Percentiles rank a stretch among this genome's conserved stretches.
Conservation (phyloP, 805 yeast species). For the Wickerhamomyces canadensis region DNA sequence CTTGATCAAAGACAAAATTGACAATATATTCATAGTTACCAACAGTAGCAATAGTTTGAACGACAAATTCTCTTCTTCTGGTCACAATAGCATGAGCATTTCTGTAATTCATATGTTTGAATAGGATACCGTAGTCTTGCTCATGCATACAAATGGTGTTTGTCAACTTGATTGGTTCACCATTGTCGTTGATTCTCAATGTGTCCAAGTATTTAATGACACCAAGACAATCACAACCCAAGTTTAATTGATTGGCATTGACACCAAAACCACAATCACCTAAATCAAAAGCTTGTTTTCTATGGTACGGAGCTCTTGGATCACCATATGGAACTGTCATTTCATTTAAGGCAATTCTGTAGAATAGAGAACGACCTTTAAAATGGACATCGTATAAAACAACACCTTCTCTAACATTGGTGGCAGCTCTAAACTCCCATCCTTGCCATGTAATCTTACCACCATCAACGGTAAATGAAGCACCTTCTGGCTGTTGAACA, state of each 20-base stretch:
- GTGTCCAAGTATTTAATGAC: constrained; percentile 70
- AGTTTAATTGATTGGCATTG: constrained; percentile 57
- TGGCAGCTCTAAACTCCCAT: constrained; percentile 71
- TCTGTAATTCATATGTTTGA: constrained; percentile 78
- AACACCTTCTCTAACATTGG: constrained; percentile 75
- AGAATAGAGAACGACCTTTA: constrained; percentile 71
- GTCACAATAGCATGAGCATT: constrained; percentile 59
- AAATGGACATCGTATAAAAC: constrained; percentile 67
- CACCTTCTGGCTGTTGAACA: constrained; percentile 74
- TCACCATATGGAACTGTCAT: constrained; percentile 90
- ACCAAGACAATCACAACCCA: constrained; percentile 84
- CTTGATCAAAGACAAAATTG: constrained; percentile 68
- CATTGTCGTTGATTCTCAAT: constrained; percentile 47
- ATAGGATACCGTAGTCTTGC: constrained; percentile 70
- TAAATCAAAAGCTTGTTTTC: constrained; percentile 83
- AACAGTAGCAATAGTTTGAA: constrained; percentile 79
- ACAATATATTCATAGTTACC: constrained; percentile 79
- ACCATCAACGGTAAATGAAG: constrained; percentile 57
- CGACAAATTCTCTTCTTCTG: constrained; percentile 72
- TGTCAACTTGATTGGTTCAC: constrained; percentile 57
- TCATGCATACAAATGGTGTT: constrained; percentile 78
- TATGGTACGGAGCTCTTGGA: constrained; percentile 76
- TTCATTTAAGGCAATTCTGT: constrained; percentile 69
- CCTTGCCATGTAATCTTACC: constrained; percentile 73
- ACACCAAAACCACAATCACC: constrained; percentile 84